Conservation (phyloP, 768 basidiomycete species). For the Glaciozyma antarctica region DNA sequence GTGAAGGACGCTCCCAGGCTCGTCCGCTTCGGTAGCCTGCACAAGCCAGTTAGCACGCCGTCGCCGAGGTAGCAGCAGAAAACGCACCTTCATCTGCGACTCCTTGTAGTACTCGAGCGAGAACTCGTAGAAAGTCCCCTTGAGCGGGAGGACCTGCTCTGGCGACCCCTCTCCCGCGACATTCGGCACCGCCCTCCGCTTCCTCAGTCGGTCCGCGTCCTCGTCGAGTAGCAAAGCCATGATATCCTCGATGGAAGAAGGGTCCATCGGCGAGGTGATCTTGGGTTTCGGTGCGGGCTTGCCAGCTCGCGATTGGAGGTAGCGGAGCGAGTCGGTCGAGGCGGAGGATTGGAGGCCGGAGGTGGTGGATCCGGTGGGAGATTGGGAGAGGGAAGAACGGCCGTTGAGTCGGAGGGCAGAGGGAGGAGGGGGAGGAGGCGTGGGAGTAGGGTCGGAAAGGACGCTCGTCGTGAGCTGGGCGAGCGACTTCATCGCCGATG, state of each 20-base stretch:
- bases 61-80: slow-evolving; percentile 11
- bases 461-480: slow-evolving; percentile 21
- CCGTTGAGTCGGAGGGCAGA: slow-evolving; percentile 5
- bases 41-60: slow-evolving; percentile 9
- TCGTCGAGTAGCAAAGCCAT: slow-evolving; percentile 86
- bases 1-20: slow-evolving; percentile 85
- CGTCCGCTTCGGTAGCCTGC: slow-evolving; percentile 87
- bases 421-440: not conserved
- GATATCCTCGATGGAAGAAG: slow-evolving; percentile 48
- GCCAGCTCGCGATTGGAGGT: slow-evolving; percentile 23
- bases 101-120: slow-evolving; percentile 95
- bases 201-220: slow-evolving; percentile 77
- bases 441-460: slow-evolving; percentile 2
- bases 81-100: slow-evolving; percentile 88
- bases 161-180: slow-evolving; percentile 36
- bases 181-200: slow-evolving; percentile 49
- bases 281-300: slow-evolving; percentile 17
- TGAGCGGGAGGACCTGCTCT: slow-evolving; percentile 52
- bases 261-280: not conserved
- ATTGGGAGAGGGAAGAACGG: slow-evolving; percentile 1
- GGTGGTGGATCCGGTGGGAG: not conserved
- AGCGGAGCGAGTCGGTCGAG: slow-evolving; percentile 28
- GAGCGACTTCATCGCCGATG: slow-evolving; percentile 12
- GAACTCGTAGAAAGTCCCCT: slow-evolving; percentile 90
- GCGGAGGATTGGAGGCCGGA: slow-evolving; percentile 9